phyloP scores from a whole-genome alignment of 2,329 filamentous ascomycete genomes.

The Paradendryphiella salina region DNA sequence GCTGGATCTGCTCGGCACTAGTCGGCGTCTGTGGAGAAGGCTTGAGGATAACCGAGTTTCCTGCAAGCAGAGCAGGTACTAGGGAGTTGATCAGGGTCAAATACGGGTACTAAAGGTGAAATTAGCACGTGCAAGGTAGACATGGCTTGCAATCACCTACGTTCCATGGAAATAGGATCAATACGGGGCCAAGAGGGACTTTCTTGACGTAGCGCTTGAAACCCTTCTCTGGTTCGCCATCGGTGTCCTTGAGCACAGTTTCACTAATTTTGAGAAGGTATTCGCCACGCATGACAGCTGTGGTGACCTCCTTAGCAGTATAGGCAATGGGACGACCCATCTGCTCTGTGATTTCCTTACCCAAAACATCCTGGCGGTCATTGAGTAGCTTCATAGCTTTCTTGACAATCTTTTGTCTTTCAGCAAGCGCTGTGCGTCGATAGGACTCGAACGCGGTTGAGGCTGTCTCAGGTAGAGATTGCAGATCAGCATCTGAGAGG shows the following conservation, averaged over 20 bases:
- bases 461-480: conserved; percentile 70
- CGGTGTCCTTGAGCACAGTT: conserved; percentile 76
- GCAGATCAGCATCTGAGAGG: conserved; percentile 69
- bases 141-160: conserved; percentile 58
- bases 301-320: conserved; percentile 78
- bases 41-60: conserved; percentile 91
- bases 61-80: conserved; percentile 85
- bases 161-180: conserved; percentile 96
- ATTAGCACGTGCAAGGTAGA: conserved; percentile 22
- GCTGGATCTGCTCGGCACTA: conserved; percentile 78
- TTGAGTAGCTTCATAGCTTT: conserved; percentile 74
- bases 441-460: conserved; percentile 76
- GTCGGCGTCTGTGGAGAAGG: conserved; percentile 94
- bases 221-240: conserved; percentile 80
- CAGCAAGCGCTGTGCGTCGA: conserved; percentile 71
- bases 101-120: conserved; percentile 77
- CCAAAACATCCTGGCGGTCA: conserved; percentile 76
- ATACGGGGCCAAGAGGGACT: conserved; percentile 80
- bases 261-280: conserved; percentile 84
- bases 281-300: conserved; percentile 81
- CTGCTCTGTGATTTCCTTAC: conserved; percentile 83
- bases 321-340: conserved; percentile 95
- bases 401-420: conserved; percentile 78
- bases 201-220: conserved; percentile 91
- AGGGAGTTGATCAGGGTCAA: conserved; percentile 90